Conservation (phyloP, 805 yeast genomes). For the Saccharomycopsis lassenensis region DNA sequence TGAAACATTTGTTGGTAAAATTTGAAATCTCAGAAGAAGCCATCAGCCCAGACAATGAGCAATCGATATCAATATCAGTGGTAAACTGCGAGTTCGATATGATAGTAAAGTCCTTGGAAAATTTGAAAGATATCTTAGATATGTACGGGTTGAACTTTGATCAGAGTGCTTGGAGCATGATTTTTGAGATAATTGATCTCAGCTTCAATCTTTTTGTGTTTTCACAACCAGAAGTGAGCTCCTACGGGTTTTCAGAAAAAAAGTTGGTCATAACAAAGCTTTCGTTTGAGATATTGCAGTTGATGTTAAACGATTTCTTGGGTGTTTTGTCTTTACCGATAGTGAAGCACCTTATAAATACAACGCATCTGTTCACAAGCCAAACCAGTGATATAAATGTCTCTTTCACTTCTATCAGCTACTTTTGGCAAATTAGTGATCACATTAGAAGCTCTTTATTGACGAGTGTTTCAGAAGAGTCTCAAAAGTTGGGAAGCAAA, state of each 20-base stretch:
- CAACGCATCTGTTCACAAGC: slow-evolving; percentile 57
- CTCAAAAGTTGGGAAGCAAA: slow-evolving; percentile 4
- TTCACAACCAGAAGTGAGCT: slow-evolving; percentile 22
- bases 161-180: slow-evolving; percentile 59
- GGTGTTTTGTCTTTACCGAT: slow-evolving; percentile 59
- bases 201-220: slow-evolving; percentile 40
- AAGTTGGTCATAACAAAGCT: slow-evolving; percentile 44
- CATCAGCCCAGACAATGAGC: too few species aligned
- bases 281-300: slow-evolving; percentile 73
- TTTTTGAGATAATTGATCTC: slow-evolving; percentile 46
- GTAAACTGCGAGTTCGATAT: slow-evolving; percentile 58
- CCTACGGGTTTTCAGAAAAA: slow-evolving; percentile 34
- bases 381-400: slow-evolving; percentile 73
- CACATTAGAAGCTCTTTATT: slow-evolving; percentile 32
- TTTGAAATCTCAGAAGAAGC: too few species aligned
- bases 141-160: slow-evolving; percentile 55
- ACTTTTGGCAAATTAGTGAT: slow-evolving; percentile 89
- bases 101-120: slow-evolving; percentile 47
- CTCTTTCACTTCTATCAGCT: slow-evolving; percentile 83
- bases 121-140: slow-evolving; percentile 64
- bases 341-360: slow-evolving; percentile 54
- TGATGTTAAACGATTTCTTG: slow-evolving; percentile 78
- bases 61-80: too few species aligned
- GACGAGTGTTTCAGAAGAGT: slow-evolving; percentile 1
- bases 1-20: too few species aligned